Evolutionary conservation across 805 yeast genomes (phyloP), one percentile per base, ranked within the genome.

Genomic region (Komagataella kurtzmanii): DNA sequence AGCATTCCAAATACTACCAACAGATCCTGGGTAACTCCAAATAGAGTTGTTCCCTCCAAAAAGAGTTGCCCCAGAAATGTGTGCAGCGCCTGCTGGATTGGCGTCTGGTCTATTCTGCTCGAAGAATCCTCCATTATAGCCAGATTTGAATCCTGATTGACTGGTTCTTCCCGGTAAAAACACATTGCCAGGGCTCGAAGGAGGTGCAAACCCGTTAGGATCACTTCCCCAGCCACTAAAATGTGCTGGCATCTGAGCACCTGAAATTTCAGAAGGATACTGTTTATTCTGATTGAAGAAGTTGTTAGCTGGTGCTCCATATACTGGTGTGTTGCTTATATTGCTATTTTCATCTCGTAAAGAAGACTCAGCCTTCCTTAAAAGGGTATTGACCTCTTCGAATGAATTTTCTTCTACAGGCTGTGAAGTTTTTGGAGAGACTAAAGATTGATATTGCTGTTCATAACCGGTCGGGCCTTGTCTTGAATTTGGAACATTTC

Each of bases 401-500:
- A 19, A 18, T 18, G 47, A 45, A 12, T 45, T 19, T 1, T 18
- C 19, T 14, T 45, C 47, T 14, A 14, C 19, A 8, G 19, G 47
- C 14, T 45, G 47, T 10, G 47, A 19, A 10, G 40, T 18, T 5
- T 14, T 18, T 14, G 12, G 3, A 4, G 19, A 5, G 6, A 14
- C 19, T 45, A 8, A 14, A 45, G 23, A 43, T 45, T 45, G 47
- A 19, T 10, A 10, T 45, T 45, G 47, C 2, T 17, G 50, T 50
- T 61, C 61, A 44, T 63, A 65, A 50, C 66, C 71, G 14, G 14
- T 14, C 3, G 40, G 10, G 40, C 14, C 3, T 30, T 30, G 40
- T 14, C 10, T 12, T 30, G 19, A 12, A 23, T 14, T 44, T 17
- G 10, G 45, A n/a, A 24, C 30, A 6, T 24, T 10, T 45, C 3